phyloP scores from a whole-genome alignment of 2,329 filamentous ascomycete genomes.

The Onygenales sp. region DNA sequence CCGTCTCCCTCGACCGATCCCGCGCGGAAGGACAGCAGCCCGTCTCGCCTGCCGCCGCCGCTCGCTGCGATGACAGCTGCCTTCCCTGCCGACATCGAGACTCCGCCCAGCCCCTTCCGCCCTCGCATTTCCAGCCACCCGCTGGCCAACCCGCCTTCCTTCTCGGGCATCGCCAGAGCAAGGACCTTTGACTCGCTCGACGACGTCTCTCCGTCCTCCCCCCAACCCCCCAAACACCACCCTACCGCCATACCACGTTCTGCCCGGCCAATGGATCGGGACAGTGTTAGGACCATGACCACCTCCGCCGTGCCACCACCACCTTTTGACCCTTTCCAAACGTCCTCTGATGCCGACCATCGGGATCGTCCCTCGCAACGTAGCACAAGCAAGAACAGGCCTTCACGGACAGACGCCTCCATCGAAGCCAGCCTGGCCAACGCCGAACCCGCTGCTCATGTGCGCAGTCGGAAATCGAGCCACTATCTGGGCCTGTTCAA shows the following conservation, averaged over 20 bases:
- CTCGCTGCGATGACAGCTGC: not conserved
- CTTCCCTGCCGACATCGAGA: not conserved
- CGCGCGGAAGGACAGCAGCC: constrained; percentile 7
- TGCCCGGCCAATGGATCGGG: not conserved
- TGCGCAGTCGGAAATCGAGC: constrained; percentile 55
- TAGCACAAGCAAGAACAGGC: constrained; percentile 34
- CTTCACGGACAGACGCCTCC: constrained; percentile 47
- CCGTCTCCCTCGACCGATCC: constrained; percentile 10
- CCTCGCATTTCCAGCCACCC: not conserved
- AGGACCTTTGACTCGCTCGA: constrained; percentile 1
- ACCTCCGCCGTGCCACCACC: not conserved
- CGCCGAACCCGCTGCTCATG: constrained; percentile 43
- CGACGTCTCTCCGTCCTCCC: not conserved
- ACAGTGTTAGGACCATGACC: not conserved
- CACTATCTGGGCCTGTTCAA: constrained; percentile 58
- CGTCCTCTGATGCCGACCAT: not conserved
- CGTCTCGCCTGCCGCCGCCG: not conserved
- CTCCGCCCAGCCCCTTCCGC: too few species aligned
- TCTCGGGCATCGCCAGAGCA: constrained; percentile 1
- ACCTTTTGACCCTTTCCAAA: not conserved
- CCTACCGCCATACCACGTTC: not conserved
- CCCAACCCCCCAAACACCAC: not conserved
- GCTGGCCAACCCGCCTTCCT: not conserved
- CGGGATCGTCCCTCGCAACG: constrained; percentile 18
- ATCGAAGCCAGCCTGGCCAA: constrained; percentile 55